A percentile compares a stretch with the other conserved stretches of the same genome.
Evolutionary conservation across 2,329 filamentous ascomycete species (phyloP).

Genomic region (Apiospora hydei): DNA sequence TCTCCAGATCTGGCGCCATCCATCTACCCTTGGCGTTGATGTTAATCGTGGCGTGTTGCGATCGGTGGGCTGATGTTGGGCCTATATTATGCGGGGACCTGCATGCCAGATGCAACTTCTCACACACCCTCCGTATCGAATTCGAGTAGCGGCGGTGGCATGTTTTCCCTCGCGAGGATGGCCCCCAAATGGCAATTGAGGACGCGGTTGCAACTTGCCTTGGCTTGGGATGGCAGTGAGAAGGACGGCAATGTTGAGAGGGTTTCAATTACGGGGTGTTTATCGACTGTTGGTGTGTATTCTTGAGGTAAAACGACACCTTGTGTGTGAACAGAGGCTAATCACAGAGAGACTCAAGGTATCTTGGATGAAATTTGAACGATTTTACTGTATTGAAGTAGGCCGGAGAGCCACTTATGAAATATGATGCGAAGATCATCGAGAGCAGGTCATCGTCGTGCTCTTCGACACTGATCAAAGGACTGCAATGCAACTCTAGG

Average conservation of each 20-base stretch:
- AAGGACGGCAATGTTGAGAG: background rate
- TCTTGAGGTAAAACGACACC: background rate
- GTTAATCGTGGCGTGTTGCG: constrained; percentile 17
- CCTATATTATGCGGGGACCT: constrained; percentile 6
- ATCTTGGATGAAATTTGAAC: background rate
- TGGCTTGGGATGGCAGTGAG: background rate
- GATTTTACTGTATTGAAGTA: constrained; percentile 25
- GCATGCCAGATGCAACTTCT: constrained; percentile 9
- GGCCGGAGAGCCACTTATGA: constrained; percentile 1
- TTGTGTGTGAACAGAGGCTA: background rate
- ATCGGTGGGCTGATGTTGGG: constrained; percentile 11
- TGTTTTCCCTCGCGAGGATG: background rate
- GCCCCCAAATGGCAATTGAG: background rate
- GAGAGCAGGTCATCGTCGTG: background rate
- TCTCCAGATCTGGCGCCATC: constrained; percentile 18
- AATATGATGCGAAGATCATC: background rate
- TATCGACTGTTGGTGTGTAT: background rate
- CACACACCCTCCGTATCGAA: constrained; percentile 18
- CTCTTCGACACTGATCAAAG: background rate
- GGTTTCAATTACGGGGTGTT: background rate
- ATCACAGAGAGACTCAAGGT: background rate
- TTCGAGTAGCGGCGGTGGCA: background rate
- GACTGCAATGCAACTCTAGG: constrained; percentile 14
- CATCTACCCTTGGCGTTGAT: constrained; percentile 15
- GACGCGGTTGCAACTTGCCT: background rate